These are phyloP conservation scores for Ceratorhiza oryzae-sativae DNA, from an alignment of 1,284 basidiomycete species.

Conservation along the genomic window DNA sequence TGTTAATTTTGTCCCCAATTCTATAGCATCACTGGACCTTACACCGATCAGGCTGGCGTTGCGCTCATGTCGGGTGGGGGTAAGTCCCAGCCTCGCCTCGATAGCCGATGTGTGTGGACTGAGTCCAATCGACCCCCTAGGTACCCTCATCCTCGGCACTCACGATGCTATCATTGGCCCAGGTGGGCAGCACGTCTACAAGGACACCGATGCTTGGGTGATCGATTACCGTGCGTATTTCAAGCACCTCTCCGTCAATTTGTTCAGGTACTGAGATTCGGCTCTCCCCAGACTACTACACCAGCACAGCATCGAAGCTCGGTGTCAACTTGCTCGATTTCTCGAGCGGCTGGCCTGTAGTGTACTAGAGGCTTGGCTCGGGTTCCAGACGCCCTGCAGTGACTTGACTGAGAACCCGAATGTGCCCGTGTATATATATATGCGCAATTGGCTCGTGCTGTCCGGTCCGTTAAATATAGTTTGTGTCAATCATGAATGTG, in stretches of 20 bases:
- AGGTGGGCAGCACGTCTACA: conserved; percentile 55
- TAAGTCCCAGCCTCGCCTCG: conserved; percentile 22
- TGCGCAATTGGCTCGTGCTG: conserved; percentile 9
- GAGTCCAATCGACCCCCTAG: conserved; percentile 19
- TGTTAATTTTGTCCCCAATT: not conserved
- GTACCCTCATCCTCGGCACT: conserved; percentile 59
- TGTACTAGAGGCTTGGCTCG: conserved; percentile 17
- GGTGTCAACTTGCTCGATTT: conserved; percentile 45
- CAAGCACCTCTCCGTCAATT: conserved; percentile 20
- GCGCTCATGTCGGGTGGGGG: conserved; percentile 59
- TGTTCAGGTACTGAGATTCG: conserved; percentile 44
- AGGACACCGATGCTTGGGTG: conserved; percentile 53
- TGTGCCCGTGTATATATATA: conserved; percentile 30
- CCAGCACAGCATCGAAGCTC: conserved; percentile 48
- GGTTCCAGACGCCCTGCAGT: conserved; percentile 31
- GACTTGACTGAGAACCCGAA: conserved; percentile 17
- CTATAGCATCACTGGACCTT: conserved; percentile 55
- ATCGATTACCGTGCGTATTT: conserved; percentile 55
- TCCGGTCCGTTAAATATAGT: conserved; percentile 31
- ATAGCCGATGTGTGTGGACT: not conserved
- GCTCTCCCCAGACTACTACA: conserved; percentile 57
- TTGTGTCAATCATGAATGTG: not conserved
- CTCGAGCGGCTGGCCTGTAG: conserved; percentile 44
- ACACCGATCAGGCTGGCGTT: conserved; percentile 59
- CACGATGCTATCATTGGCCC: conserved; percentile 61